Evolutionary conservation across 2,329 filamentous ascomycete genomes (phyloP).

Genomic region (Xylariaceae sp.): DNA sequence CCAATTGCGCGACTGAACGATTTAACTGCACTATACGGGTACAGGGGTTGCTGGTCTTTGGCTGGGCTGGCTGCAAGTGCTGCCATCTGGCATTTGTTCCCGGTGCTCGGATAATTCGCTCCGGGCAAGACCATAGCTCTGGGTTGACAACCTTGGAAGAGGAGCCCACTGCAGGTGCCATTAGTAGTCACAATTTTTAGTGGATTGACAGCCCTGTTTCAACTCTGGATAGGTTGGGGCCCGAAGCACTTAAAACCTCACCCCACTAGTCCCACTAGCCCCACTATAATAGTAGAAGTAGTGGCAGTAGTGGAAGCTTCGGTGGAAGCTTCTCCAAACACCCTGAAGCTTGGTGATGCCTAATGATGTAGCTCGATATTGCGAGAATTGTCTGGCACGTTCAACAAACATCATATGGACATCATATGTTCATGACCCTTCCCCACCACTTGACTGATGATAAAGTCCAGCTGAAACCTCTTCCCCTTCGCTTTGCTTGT

Average conservation of each 20-base stretch:
- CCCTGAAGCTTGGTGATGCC: constrained; percentile 25
- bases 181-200: too few species aligned
- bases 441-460: constrained; percentile 14
- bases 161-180: too few species aligned
- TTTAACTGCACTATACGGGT: neutral
- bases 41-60: neutral
- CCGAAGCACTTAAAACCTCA: neutral
- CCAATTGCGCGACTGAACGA: neutral
- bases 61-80: neutral
- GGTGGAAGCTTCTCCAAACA: constrained; percentile 33
- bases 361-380: constrained; percentile 35
- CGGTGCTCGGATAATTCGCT: too few species aligned
- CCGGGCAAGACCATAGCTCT: too few species aligned
- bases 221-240: too few species aligned
- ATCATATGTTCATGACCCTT: constrained; percentile 19
- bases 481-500: neutral
- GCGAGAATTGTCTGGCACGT: constrained; percentile 19
- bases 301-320: constrained; percentile 8
- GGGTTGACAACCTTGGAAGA: too few species aligned
- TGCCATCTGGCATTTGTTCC: constrained; percentile 11
- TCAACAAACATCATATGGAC: constrained; percentile 21
- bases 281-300: constrained; percentile 27
- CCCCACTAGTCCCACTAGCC: constrained; percentile 1
- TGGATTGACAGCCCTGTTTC: neutral
- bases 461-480: constrained; percentile 12